Percentiles rank a stretch among this genome's conserved stretches.
Conservation (phyloP, 176 grass and related monocot species). For the Rhynchospora pubera region DNA sequence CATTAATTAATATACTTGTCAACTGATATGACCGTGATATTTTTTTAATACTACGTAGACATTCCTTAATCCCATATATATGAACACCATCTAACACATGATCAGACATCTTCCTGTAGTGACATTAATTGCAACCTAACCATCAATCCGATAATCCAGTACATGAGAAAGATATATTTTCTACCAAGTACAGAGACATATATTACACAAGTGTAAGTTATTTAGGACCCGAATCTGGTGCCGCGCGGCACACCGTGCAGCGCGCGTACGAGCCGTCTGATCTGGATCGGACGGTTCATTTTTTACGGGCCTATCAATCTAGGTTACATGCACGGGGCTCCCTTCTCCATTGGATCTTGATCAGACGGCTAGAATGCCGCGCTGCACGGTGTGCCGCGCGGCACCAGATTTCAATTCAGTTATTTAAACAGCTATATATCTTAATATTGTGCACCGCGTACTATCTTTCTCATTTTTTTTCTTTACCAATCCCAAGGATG, state of each 20-base stretch:
- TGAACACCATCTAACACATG: neutral
- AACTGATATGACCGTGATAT: neutral
- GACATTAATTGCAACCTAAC: conserved; percentile 8
- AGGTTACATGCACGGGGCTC: no score
- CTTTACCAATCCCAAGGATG: conserved; percentile 44
- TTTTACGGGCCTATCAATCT: no score
- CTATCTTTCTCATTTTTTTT: neutral
- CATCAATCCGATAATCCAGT: neutral
- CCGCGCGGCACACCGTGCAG: no score
- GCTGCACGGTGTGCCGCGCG: no score
- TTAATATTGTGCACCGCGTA: neutral
- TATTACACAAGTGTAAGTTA: neutral
- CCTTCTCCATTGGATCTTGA: no score
- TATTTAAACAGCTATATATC: neutral
- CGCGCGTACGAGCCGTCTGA: no score
- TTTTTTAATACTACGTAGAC: neutral
- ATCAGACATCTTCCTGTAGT: neutral
- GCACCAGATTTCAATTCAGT: no score
- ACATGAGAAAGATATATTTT: neutral
- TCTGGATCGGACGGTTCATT: no score
- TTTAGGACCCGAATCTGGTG: no score
- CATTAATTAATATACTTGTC: conserved; percentile 6
- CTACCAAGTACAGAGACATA: neutral
- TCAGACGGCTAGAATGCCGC: no score
- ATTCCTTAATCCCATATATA: neutral